Evolutionary conservation across 2,329 filamentous ascomycete species (phyloP).

Genomic region (Mariannaea sp.): DNA sequence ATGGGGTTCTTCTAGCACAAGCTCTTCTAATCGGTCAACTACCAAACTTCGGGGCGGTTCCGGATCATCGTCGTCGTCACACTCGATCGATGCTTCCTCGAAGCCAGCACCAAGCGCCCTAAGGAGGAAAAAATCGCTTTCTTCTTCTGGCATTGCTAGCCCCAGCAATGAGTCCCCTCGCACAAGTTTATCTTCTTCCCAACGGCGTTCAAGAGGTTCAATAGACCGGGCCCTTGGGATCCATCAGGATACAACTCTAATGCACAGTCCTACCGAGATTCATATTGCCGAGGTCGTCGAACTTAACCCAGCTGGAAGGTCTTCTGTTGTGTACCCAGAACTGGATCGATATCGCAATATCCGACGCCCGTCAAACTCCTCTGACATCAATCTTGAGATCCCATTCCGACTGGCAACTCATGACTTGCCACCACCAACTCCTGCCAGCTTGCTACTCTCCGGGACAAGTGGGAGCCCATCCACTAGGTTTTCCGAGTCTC

Average conservation of each 20-base stretch:
- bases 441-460: conserved; percentile 58
- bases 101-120: conserved; percentile 50
- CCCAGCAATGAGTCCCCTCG: conserved; percentile 44
- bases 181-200: conserved; percentile 51
- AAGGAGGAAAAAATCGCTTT: conserved; percentile 55
- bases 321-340: conserved; percentile 61
- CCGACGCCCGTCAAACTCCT: conserved; percentile 44
- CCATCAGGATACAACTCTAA: conserved; percentile 49
- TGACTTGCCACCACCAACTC: conserved; percentile 69
- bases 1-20: conserved; percentile 46
- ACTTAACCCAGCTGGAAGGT: conserved; percentile 45
- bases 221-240: conserved; percentile 42
- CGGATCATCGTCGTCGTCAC: conserved; percentile 42
- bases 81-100: conserved; percentile 40
- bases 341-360: conserved; percentile 63
- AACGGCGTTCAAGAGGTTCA: conserved; percentile 45
- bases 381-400: conserved; percentile 48
- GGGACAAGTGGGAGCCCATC: conserved; percentile 73
- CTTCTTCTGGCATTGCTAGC: conserved; percentile 46
- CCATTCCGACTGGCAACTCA: conserved; percentile 65
- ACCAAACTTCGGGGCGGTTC: conserved; percentile 41
- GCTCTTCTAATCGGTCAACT: conserved; percentile 40
- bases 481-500: conserved; percentile 75
- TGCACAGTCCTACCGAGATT: conserved; percentile 52
- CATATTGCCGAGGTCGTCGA: conserved; percentile 50